Evolutionary conservation across 2,329 filamentous ascomycete genomes (phyloP).

Genomic region (Epicoccum sorghinum): DNA sequence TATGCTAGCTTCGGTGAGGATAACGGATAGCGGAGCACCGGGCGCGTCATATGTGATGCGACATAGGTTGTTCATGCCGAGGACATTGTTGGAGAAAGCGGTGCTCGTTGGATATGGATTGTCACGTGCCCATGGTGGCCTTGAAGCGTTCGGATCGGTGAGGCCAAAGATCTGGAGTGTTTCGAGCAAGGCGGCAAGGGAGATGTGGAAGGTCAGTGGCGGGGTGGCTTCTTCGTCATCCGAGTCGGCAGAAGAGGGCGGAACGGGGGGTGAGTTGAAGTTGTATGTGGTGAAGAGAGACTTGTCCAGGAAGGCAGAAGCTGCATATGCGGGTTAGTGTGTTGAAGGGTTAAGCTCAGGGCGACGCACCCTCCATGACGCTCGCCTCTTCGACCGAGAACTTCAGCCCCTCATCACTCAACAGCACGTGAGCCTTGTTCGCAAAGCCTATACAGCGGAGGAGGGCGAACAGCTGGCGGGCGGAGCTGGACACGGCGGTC

Average conservation of each 20-base stretch:
- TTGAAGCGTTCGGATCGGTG: conserved; percentile 50
- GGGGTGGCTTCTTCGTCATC: conserved; percentile 48
- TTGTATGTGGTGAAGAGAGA: conserved; percentile 85
- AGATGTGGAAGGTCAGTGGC: conserved; percentile 77
- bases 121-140: conserved; percentile 48
- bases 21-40: conserved; percentile 81
- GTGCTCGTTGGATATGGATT: conserved; percentile 63
- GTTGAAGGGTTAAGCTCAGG: not conserved
- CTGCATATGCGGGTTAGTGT: conserved; percentile 46
- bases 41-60: conserved; percentile 76
- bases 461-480: conserved; percentile 72
- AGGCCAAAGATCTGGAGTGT: conserved; percentile 94
- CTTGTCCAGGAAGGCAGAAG: conserved; percentile 84
- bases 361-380: conserved; percentile 79
- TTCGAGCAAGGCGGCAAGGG: conserved; percentile 84
- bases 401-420: conserved; percentile 82
- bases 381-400: conserved; percentile 88
- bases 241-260: conserved; percentile 43
- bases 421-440: conserved; percentile 70
- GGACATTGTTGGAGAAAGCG: conserved; percentile 81
- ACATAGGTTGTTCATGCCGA: conserved; percentile 86
- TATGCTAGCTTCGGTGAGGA: conserved; percentile 83
- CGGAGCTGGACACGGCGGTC: conserved; percentile 77
- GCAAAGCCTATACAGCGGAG: conserved; percentile 68
- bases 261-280: conserved; percentile 62